Conservation (phyloP, 1,284 basidiomycete species). For the Wallemia hederae region DNA sequence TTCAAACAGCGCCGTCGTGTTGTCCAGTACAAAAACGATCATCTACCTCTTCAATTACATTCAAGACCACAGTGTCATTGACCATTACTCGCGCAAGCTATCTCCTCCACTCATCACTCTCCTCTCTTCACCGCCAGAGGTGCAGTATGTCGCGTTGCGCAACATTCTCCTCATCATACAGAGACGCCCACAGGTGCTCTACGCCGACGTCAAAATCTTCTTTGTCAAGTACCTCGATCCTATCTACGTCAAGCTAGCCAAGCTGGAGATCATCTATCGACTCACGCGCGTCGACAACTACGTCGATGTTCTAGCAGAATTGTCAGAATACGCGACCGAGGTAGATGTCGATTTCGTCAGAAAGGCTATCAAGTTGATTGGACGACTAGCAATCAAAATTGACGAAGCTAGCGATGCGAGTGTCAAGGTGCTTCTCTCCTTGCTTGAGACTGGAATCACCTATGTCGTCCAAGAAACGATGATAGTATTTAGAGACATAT, state of each 20-base stretch:
- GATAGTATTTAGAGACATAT: constrained; percentile 94
- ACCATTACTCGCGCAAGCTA: constrained; percentile 84
- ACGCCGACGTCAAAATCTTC: constrained; percentile 94
- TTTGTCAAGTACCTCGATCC: constrained; percentile 99
- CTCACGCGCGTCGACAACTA: constrained; percentile 73
- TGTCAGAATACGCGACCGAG: constrained; percentile 92
- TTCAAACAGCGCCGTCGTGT: constrained; percentile 76
- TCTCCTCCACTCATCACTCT: constrained; percentile 79
- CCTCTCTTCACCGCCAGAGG: constrained; percentile 82
- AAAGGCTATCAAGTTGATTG: constrained; percentile 86
- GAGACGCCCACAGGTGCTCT: constrained; percentile 62
- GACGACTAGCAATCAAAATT: constrained; percentile 89
- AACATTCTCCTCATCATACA: constrained; percentile 95
- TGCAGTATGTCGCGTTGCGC: constrained; percentile 88
- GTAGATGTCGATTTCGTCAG: constrained; percentile 95
- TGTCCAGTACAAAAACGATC: constrained; percentile 80
- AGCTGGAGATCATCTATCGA: constrained; percentile 95
- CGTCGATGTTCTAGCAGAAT: constrained; percentile 63
- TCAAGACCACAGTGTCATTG: constrained; percentile 55
- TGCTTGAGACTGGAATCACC: constrained; percentile 76
- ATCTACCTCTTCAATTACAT: constrained; percentile 99
- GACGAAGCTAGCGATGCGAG: constrained; percentile 63
- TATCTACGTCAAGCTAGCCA: constrained; percentile 92
- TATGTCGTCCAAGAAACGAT: constrained; percentile 96
- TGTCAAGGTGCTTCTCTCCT: constrained; percentile 53